phyloP scores from a whole-genome alignment of 768 basidiomycete genomes.

The Tephrocybe sp. region DNA sequence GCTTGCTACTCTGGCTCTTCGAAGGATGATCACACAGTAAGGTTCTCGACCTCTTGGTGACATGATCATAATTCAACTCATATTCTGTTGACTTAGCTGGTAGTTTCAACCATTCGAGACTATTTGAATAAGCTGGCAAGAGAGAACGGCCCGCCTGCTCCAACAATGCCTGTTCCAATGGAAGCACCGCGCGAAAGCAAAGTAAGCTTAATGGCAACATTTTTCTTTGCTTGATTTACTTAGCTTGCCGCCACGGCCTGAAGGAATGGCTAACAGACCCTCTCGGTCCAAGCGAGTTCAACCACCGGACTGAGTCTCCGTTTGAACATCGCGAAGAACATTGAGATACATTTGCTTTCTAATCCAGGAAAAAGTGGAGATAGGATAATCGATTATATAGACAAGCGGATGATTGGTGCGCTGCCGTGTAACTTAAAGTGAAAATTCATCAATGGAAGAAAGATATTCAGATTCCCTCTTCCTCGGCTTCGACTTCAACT shows the following conservation, averaged over 20 bases:
- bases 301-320: slow-evolving; percentile 37
- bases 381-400: neutral
- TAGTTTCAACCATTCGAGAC: slow-evolving; percentile 65
- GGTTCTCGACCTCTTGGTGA: slow-evolving; percentile 21
- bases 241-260: slow-evolving; percentile 3
- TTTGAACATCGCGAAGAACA: slow-evolving; percentile 34
- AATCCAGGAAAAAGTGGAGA: neutral
- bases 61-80: neutral
- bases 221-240: neutral
- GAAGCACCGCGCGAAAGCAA: slow-evolving; percentile 26
- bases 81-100: slow-evolving; percentile 42
- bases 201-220: slow-evolving; percentile 18
- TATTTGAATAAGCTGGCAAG: slow-evolving; percentile 62
- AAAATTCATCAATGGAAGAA: too few species aligned
- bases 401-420: neutral
- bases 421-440: too few species aligned
- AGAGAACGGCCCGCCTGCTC: slow-evolving; percentile 30
- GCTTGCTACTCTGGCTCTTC: slow-evolving; percentile 84
- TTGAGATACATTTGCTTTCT: too few species aligned
- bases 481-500: slow-evolving; percentile 7
- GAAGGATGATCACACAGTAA: slow-evolving; percentile 75
- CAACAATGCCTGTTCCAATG: slow-evolving; percentile 33
- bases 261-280: slow-evolving; percentile 37
- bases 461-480: neutral
- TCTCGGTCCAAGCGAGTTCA: slow-evolving; percentile 24